Conservation (phyloP, 2,329 filamentous ascomycete species). For the Botrytis galanthina region DNA sequence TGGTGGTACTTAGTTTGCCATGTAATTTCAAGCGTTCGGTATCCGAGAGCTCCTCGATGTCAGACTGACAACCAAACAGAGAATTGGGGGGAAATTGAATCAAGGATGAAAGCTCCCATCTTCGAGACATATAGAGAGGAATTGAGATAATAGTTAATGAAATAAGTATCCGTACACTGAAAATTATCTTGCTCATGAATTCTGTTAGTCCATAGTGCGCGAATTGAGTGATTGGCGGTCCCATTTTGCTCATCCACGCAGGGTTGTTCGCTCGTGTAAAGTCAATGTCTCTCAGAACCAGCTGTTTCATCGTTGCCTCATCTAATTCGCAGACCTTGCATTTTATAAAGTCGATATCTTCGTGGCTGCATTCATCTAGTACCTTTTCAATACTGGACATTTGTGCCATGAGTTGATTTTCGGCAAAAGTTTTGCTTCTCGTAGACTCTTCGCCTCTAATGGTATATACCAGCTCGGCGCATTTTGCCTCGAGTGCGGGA, state of each 20-base stretch:
- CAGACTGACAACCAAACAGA: neutral
- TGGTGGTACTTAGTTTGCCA: neutral
- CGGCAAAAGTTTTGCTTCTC: neutral
- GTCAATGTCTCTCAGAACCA: neutral
- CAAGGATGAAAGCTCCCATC: neutral
- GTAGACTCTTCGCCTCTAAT: neutral
- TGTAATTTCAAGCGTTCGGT: neutral
- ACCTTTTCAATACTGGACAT: neutral
- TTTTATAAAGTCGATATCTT: neutral
- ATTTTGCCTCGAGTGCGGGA: neutral
- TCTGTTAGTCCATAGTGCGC: conserved; percentile 22
- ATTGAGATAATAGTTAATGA: neutral
- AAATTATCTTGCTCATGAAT: conserved; percentile 17
- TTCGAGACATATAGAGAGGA: neutral
- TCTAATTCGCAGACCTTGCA: neutral
- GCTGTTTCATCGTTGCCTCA: conserved; percentile 2
- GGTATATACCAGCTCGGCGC: neutral
- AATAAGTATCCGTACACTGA: neutral
- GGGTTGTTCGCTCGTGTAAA: neutral
- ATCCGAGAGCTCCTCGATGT: neutral
- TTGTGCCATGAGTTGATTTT: neutral
- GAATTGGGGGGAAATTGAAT: no score
- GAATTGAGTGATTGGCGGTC: conserved; percentile 3
- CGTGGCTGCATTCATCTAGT: neutral
- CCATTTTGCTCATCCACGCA: neutral